Conservation (phyloP, 768 basidiomycete species). For the Pulveroboletus sp. region DNA sequence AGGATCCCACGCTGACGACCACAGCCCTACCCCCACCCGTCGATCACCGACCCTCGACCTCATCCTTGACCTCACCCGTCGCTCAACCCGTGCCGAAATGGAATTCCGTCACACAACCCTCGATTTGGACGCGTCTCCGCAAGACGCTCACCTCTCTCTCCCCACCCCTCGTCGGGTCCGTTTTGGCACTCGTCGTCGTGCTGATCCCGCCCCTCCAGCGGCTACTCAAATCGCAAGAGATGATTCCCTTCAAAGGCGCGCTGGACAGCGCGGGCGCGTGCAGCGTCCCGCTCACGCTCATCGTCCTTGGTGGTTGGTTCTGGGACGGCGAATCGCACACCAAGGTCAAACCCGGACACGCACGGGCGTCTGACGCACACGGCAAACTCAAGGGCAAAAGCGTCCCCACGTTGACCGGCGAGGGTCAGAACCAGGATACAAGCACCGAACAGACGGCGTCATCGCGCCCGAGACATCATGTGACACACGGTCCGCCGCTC, state of each 20-base stretch:
- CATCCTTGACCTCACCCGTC: neutral
- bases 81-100: constrained; percentile 4
- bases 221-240: constrained; percentile 51
- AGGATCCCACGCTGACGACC: too few relatives aligned
- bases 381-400: neutral
- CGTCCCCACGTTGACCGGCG: neutral
- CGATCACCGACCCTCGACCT: neutral
- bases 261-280: constrained; percentile 67
- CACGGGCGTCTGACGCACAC: neutral
- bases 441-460: neutral
- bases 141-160: constrained; percentile 66
- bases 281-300: constrained; percentile 82
- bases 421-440: neutral
- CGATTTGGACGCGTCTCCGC: neutral
- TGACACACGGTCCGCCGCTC: neutral
- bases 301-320: constrained; percentile 94
- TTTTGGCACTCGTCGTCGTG: constrained; percentile 73
- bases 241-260: constrained; percentile 66
- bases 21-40: too few relatives aligned
- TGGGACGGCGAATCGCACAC: constrained; percentile 37
- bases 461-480: neutral
- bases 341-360: neutral
- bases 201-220: constrained; percentile 73
- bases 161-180: constrained; percentile 78
- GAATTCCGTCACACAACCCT: neutral